Evolutionary conservation across 306 rosid species (phyloP).

Genomic region (Prunus dulcis): DNA sequence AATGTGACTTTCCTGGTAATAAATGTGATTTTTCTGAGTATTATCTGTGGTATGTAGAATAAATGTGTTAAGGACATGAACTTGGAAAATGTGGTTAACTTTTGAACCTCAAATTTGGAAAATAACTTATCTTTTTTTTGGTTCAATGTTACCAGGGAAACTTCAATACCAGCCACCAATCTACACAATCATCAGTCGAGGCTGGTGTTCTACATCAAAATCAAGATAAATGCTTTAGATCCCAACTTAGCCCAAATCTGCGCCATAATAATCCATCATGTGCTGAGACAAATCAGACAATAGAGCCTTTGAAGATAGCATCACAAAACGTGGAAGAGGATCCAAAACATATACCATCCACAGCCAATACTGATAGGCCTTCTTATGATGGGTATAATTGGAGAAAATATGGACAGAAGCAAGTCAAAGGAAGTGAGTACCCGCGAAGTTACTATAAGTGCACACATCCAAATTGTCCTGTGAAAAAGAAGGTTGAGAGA

Average conservation of each 20-base stretch:
- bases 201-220: constrained; percentile 35
- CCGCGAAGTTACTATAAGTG: constrained; percentile 95
- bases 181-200: constrained; percentile 32
- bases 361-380: constrained; percentile 57
- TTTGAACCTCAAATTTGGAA: background rate
- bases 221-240: constrained; percentile 40
- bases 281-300: constrained; percentile 37
- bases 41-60: background rate
- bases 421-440: constrained; percentile 94
- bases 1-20: constrained; percentile 3
- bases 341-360: constrained; percentile 39
- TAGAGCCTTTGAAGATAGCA: constrained; percentile 38
- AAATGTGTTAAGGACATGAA: background rate
- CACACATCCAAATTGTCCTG: constrained; percentile 87
- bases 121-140: constrained; percentile 2
- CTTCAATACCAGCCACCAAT: constrained; percentile 45
- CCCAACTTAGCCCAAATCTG: constrained; percentile 32
- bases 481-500: constrained; percentile 94
- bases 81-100: background rate
- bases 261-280: constrained; percentile 35
- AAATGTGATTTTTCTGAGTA: background rate
- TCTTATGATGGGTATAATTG: constrained; percentile 94
- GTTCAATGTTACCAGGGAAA: constrained; percentile 54
- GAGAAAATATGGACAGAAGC: constrained; percentile 98
- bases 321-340: constrained; percentile 53